Base-by-base conservation (phyloP, 441 rosid species). In the Populus trichocarpa region DNA sequence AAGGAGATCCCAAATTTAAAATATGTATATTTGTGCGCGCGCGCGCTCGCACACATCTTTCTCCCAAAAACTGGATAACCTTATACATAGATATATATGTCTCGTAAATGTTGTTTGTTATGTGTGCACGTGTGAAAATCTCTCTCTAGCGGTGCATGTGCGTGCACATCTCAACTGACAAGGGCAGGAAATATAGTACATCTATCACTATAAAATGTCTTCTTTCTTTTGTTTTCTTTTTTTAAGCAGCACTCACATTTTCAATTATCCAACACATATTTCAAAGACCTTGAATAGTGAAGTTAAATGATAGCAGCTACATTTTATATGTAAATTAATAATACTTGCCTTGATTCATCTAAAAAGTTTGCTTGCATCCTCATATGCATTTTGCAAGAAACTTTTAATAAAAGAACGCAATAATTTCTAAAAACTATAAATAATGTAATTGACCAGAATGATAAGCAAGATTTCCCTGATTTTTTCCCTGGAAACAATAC, bases 371-470 rank as follows among this genome's bases (percentile, higher is more conserved):
- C 59, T 16, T 50, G n/a, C n/a, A 50, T 50, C 59, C 32, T 50
- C 59, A 5, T 50, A 16, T 50, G 59, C 59, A 50, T 75, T 75
- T 75, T 11, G 63, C 61, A 69, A 65, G 69, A 70, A 57, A 63
- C 32, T 25, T 30, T 30, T 30, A 14, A 4, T 13, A 46, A 75
- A 35, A 30, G 25, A 50, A 22, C 0, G 3, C 35, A 28, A 13
- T 14, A 30, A 78, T 72, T 35, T 66, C 38, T 26, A 64, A n/a
- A n/a, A 25, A 12, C 76, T 1, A 50, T 22, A 46, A 40, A 68
- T 20, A 42, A 20, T 22, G 50, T 50, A 25, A 33, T 16, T 13
- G 22, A 53, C 18, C 35, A 46, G 69, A 74, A 35, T 16, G n/a
- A 75, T 18, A 75, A 46, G 13, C 18, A 13, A 69, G 22, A 69